Base-by-base conservation (phyloP, 108 stramenopile genomes). In the Craspedostauros australis region DNA sequence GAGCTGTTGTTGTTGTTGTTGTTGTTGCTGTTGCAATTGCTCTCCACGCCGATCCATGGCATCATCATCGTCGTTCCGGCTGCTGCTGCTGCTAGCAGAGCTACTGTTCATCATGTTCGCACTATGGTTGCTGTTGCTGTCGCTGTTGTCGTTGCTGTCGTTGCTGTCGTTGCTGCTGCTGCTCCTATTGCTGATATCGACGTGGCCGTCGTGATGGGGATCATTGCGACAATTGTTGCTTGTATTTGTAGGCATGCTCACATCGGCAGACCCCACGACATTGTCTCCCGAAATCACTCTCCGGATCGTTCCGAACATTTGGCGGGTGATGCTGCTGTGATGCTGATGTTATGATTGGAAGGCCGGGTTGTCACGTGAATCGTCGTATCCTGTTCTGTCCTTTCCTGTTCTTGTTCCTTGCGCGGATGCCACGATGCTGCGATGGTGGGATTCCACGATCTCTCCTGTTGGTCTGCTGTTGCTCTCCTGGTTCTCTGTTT, bases 11-110 rank as follows among this genome's bases (percentile, higher is more conserved):
- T 30, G n/a, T 22, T 33, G 7, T 24, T 34, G 46, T 23, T 22
- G 46, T 7, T 44, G 31, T 39, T 46, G 1, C 24, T 46, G 30
- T 37, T 31, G n/a, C n/a, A n/a, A 30, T 54, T 31, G 46, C 16
- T 15, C 3, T 25, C 45, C 3, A 30, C 4, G 36, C 15, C 23
- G 44, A 9, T 43, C 33, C 4, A 63, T 54, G 30, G 45, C 62
- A 9, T 46, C 62, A 12, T 36, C 12, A 12, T 36, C 12, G 34
- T 36, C 12, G 34, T 36, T 36, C 12, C 12, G 11, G 34, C 12
- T 36, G 34, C 12, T 36, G 34, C 12, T 12, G 34, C 11, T 36
- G 34, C 34, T 12, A 11, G 34, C 12, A 12, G 11, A 12, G 34
- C 12, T 12, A 12, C 12, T 36, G 34, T 12, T 36, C n/a, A n/a